Conservation (phyloP, 257 asterid genomes). For the Forsythia suspensa region DNA sequence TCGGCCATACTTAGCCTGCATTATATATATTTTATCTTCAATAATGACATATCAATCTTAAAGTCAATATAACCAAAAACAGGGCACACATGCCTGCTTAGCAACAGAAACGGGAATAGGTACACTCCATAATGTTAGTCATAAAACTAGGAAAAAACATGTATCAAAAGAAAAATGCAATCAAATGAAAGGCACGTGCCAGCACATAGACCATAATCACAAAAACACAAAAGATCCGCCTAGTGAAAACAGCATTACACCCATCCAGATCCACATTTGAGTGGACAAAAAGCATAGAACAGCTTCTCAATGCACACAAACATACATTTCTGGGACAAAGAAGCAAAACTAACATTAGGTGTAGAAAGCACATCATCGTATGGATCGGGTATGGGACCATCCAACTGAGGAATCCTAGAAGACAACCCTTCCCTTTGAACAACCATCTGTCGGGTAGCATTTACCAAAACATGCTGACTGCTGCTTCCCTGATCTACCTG, state of each 20-base stretch:
- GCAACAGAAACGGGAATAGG: background rate
- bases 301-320: background rate
- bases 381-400: constrained; percentile 87
- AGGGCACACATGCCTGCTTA: background rate
- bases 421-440: constrained; percentile 33
- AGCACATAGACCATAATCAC: background rate
- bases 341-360: constrained; percentile 65
- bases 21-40: background rate
- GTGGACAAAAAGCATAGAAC: background rate
- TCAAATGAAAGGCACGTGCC: background rate
- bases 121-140: background rate
- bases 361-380: constrained; percentile 86
- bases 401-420: constrained; percentile 66
- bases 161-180: background rate
- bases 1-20: background rate
- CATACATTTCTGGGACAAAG: background rate
- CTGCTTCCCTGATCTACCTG: constrained; percentile 50
- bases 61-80: background rate
- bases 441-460: constrained; percentile 28
- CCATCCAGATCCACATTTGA: constrained; percentile 8
- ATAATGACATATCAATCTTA: background rate
- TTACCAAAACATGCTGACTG: constrained; percentile 11
- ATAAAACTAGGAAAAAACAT: background rate
- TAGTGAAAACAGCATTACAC: constrained; percentile 15
- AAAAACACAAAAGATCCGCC: background rate